Evolutionary conservation across 2,329 filamentous ascomycete genomes (phyloP).

Genomic region (Fusarium begoniae): DNA sequence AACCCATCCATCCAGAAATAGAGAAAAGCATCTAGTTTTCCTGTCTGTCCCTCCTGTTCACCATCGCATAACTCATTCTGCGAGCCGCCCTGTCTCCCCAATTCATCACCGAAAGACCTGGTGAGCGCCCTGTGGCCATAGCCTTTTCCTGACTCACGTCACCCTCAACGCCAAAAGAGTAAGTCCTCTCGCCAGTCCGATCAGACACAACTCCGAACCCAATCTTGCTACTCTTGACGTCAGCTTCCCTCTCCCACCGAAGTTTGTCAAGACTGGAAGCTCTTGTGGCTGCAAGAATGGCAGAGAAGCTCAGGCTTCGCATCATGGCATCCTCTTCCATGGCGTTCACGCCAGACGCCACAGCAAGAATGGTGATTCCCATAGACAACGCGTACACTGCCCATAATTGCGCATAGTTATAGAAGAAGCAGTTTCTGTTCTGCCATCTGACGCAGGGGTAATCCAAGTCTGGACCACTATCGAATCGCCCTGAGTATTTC

Average conservation of each 20-base stretch:
- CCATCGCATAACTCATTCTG: slow-evolving; percentile 34
- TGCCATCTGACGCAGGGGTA: slow-evolving; percentile 34
- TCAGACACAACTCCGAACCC: slow-evolving; percentile 38
- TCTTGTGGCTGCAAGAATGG: slow-evolving; percentile 38
- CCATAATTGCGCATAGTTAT: slow-evolving; percentile 35
- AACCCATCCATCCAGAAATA: neutral
- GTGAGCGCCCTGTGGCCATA: slow-evolving; percentile 29
- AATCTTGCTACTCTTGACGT: slow-evolving; percentile 33
- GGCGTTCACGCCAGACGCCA: slow-evolving; percentile 30
- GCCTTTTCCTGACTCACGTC: slow-evolving; percentile 40
- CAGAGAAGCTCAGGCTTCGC: slow-evolving; percentile 39
- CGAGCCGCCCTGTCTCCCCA: slow-evolving; percentile 33
- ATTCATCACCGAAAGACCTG: slow-evolving; percentile 34
- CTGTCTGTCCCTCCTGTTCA: slow-evolving; percentile 23
- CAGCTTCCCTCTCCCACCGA: slow-evolving; percentile 32
- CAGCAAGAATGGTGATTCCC: slow-evolving; percentile 28
- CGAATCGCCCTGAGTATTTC: slow-evolving; percentile 8
- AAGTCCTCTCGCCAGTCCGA: slow-evolving; percentile 28
- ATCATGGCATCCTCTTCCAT: slow-evolving; percentile 39
- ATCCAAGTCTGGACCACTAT: slow-evolving; percentile 8
- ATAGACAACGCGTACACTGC: slow-evolving; percentile 39
- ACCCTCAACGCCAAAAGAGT: slow-evolving; percentile 40
- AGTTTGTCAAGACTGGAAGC: slow-evolving; percentile 38
- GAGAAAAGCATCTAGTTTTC: neutral
- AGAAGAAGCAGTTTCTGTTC: slow-evolving; percentile 32